These are phyloP conservation scores for Globisporangium abappressorium DNA, from an alignment of 352 stramenopile species.

Conservation along the genomic window DNA sequence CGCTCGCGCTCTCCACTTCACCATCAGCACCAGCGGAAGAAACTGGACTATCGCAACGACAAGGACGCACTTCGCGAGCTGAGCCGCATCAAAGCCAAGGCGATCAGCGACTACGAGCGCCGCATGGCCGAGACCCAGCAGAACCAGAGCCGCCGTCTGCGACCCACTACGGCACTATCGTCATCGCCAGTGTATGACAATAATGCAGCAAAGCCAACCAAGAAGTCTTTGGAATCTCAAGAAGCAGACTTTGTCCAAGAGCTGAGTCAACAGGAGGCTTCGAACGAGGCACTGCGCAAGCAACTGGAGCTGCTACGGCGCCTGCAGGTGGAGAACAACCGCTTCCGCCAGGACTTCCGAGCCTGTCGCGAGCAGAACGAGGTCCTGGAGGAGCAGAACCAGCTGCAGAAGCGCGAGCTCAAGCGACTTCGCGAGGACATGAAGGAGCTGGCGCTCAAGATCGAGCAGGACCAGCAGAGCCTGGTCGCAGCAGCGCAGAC, in stretches of 20 bases:
- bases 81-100: constrained; percentile 36
- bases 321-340: constrained; percentile 70
- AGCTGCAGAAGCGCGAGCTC: constrained; percentile 44
- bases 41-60: constrained; percentile 13
- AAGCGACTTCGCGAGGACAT: constrained; percentile 46
- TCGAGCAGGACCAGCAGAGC: constrained; percentile 39
- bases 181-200: background rate
- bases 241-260: constrained; percentile 20
- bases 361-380: constrained; percentile 45
- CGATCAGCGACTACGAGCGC: constrained; percentile 32
- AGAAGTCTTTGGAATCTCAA: background rate
- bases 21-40: background rate
- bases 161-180: background rate
- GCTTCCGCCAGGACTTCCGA: constrained; percentile 53
- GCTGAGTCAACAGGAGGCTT: constrained; percentile 51
- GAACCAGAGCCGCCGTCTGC: constrained; percentile 1
- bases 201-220: background rate
- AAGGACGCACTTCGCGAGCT: constrained; percentile 27
- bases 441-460: constrained; percentile 22
- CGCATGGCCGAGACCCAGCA: constrained; percentile 17
- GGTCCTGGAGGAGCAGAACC: constrained; percentile 36
- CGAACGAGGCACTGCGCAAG: constrained; percentile 63
- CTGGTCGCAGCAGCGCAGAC: constrained; percentile 33
- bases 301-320: constrained; percentile 68
- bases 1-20: background rate